Evolutionary conservation across 2,329 filamentous ascomycete genomes (phyloP).

Genomic region (Plectosphaerella plurivora): DNA sequence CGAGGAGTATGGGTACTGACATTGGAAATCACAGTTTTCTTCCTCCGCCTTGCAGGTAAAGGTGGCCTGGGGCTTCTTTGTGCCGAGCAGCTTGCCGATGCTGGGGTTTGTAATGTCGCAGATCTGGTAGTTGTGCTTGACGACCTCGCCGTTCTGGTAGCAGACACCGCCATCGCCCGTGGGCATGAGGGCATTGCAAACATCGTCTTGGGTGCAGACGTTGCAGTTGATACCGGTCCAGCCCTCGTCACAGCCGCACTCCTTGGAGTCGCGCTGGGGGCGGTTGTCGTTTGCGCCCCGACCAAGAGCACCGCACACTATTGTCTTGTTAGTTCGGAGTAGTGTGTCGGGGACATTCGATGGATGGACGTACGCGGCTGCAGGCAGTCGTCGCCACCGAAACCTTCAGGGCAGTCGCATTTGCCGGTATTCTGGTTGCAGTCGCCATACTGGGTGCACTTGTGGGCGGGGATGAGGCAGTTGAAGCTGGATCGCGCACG

Average conservation of each 20-base stretch:
- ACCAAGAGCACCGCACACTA: slow-evolving; percentile 81
- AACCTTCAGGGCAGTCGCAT: slow-evolving; percentile 87
- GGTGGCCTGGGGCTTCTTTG: slow-evolving; percentile 85
- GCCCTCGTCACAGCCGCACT: slow-evolving; percentile 83
- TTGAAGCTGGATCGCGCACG: slow-evolving; percentile 67
- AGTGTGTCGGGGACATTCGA: neutral
- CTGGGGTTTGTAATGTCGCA: slow-evolving; percentile 96
- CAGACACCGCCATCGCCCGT: slow-evolving; percentile 79
- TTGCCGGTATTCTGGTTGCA: slow-evolving; percentile 90
- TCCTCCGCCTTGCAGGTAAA: slow-evolving; percentile 78
- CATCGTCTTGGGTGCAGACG: slow-evolving; percentile 78
- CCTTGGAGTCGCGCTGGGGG: slow-evolving; percentile 62
- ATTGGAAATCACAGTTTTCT: slow-evolving; percentile 86
- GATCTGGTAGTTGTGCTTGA: slow-evolving; percentile 95
- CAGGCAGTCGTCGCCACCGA: slow-evolving; percentile 90
- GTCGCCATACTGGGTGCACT: slow-evolving; percentile 82
- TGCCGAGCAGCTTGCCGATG: slow-evolving; percentile 81
- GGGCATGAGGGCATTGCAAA: slow-evolving; percentile 85
- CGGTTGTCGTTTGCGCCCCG: slow-evolving; percentile 79
- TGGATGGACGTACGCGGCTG: slow-evolving; percentile 56
- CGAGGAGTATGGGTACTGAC: slow-evolving; percentile 39
- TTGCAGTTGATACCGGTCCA: slow-evolving; percentile 99
- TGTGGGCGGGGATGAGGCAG: slow-evolving; percentile 89
- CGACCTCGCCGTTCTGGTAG: slow-evolving; percentile 84
- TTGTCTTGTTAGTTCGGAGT: slow-evolving; percentile 9